Conservation (phyloP, 495 filamentous ascomycete genomes). For the Collariella sp. region DNA sequence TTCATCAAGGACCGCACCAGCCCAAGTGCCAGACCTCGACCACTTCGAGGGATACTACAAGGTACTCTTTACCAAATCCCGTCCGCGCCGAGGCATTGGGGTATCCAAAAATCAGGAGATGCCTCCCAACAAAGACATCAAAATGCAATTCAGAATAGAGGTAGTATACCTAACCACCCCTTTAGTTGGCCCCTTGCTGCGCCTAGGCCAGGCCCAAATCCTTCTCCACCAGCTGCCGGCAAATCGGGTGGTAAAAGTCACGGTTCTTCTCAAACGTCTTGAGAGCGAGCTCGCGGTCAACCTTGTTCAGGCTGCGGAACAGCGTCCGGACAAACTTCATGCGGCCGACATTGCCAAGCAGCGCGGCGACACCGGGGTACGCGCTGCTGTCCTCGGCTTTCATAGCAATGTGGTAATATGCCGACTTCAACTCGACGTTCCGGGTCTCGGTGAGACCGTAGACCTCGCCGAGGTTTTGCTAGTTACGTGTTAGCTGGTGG, state of each 20-base stretch:
- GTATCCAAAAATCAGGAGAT: too few relatives aligned
- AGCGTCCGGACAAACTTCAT: constrained; percentile 96
- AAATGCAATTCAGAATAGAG: too few relatives aligned
- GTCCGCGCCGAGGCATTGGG: too few relatives aligned
- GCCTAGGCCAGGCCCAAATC: constrained; percentile 47
- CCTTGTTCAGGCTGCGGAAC: constrained; percentile 61
- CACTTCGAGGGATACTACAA: background rate
- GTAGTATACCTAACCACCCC: too few relatives aligned
- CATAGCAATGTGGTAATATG: constrained; percentile 71
- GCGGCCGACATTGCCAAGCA: constrained; percentile 73
- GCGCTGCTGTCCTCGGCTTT: constrained; percentile 57
- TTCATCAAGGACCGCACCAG: too few relatives aligned
- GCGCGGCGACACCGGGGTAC: constrained; percentile 59
- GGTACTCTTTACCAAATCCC: background rate
- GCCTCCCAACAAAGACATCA: too few relatives aligned
- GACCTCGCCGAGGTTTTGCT: constrained; percentile 55
- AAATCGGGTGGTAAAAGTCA: constrained; percentile 95
- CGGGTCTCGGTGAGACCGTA: constrained; percentile 62
- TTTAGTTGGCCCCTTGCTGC: background rate
- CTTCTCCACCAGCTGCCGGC: constrained; percentile 72
- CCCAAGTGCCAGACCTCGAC: too few relatives aligned
- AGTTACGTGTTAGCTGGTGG: constrained; percentile 7
- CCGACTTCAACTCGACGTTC: constrained; percentile 76
- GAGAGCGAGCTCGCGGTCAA: constrained; percentile 64
- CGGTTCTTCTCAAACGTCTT: constrained; percentile 79